A percentile compares a stretch with the other conserved stretches of the same genome.
These are phyloP conservation scores for Linderniella brevidens DNA, from an alignment of 257 asterid species.

Conservation along the genomic window DNA sequence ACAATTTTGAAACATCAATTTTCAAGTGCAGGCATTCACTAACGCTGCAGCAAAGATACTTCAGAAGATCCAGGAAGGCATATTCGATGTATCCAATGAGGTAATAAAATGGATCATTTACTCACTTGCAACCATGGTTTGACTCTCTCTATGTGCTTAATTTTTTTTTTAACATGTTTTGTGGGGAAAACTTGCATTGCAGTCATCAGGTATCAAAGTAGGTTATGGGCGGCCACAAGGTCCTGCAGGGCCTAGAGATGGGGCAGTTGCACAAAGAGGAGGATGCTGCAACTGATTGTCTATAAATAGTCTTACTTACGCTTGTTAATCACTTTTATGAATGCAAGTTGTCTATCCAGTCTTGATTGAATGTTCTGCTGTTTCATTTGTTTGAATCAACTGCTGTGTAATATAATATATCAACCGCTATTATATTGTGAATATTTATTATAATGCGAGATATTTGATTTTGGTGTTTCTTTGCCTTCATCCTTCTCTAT, in stretches of 20 bases:
- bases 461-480: no score
- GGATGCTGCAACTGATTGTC: slow-evolving; percentile 44
- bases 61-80: slow-evolving; percentile 65
- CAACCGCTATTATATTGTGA: no score
- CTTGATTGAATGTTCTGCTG: no score
- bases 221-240: slow-evolving; percentile 7
- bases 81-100: slow-evolving; percentile 60
- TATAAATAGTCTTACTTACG: slow-evolving; percentile 2
- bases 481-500: no score
- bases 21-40: slow-evolving; percentile 37
- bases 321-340: not conserved
- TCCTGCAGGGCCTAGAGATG: slow-evolving; percentile 18
- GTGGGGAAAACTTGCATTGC: slow-evolving; percentile 11
- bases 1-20: not conserved
- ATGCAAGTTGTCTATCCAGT: no score
- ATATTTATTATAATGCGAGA: no score
- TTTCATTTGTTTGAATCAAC: no score
- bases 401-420: no score
- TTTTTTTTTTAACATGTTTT: no score
- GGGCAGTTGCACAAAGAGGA: slow-evolving; percentile 44
- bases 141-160: slow-evolving; percentile 3
- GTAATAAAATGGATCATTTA: slow-evolving; percentile 16
- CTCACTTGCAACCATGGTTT: slow-evolving; percentile 1
- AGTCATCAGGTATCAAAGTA: slow-evolving; percentile 71
- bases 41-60: slow-evolving; percentile 48